A percentile compares a stretch with the other conserved stretches of the same genome.
Evolutionary conservation across 1,284 basidiomycete genomes (phyloP).

Genomic region (Leccinum griseonigrum): DNA sequence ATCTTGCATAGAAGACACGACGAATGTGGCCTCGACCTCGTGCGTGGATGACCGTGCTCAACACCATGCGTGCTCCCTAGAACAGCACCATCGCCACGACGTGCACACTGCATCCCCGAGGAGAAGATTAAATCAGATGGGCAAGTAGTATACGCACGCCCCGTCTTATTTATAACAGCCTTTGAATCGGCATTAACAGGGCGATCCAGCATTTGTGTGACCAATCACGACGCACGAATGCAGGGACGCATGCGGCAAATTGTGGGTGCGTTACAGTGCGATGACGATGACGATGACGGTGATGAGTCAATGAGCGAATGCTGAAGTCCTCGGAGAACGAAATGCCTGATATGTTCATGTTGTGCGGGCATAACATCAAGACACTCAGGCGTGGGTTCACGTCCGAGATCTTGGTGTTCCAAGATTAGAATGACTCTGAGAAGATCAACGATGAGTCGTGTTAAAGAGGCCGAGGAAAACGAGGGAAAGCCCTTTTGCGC

Average conservation of each 20-base stretch:
- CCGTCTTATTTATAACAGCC: neutral
- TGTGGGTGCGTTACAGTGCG: neutral
- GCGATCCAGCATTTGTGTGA: neutral
- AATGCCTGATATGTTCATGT: constrained; percentile 1
- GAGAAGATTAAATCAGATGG: neutral
- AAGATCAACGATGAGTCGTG: constrained; percentile 1
- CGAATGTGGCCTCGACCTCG: neutral
- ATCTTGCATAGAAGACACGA: neutral
- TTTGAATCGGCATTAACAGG: neutral
- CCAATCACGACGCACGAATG: neutral
- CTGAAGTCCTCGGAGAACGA: constrained; percentile 18
- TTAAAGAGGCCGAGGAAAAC: constrained; percentile 7
- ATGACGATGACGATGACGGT: neutral
- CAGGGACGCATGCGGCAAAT: neutral
- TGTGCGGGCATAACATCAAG: neutral
- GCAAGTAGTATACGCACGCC: neutral
- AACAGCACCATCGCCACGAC: neutral
- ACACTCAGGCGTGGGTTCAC: neutral
- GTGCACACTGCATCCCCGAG: neutral
- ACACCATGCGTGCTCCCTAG: neutral
- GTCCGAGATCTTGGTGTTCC: constrained; percentile 1
- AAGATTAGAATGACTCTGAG: constrained; percentile 4
- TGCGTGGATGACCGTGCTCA: neutral
- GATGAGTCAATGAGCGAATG: neutral
- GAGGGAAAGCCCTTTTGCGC: neutral